These are phyloP conservation scores for Wickerhamiella occidentalis DNA, from an alignment of 805 yeast genomes.

Conservation along the genomic window DNA sequence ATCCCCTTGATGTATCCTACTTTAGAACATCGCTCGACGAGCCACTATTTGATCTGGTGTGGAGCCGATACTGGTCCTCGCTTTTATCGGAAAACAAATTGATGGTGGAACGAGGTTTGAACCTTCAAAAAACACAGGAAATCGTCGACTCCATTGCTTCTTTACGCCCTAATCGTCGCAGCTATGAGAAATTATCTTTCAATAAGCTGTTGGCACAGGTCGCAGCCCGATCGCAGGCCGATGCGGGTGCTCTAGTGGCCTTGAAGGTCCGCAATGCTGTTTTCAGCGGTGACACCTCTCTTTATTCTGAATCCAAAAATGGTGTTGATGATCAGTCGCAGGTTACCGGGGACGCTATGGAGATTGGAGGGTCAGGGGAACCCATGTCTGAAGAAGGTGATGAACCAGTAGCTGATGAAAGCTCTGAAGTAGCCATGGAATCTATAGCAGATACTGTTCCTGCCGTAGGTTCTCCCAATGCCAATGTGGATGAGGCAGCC, in stretches of 20 bases:
- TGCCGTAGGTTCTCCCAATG: too few relatives aligned
- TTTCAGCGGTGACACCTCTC: not conserved
- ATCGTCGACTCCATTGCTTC: constrained; percentile 1
- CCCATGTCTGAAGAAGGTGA: too few relatives aligned
- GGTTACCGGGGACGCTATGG: not conserved
- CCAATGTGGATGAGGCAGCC: too few relatives aligned
- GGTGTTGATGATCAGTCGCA: too few relatives aligned
- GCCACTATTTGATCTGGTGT: constrained; percentile 31
- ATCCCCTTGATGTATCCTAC: constrained; percentile 49
- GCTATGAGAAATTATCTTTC: not conserved
- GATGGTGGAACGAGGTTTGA: constrained; percentile 4
- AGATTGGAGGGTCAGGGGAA: not conserved
- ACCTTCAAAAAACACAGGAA: constrained; percentile 2
- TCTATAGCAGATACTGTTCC: not conserved
- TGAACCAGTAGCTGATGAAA: not conserved
- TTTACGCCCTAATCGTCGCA: not conserved
- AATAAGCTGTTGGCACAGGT: not conserved
- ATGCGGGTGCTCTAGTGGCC: constrained; percentile 8
- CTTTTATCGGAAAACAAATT: constrained; percentile 12
- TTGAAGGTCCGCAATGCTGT: constrained; percentile 4
- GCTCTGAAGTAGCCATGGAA: not conserved
- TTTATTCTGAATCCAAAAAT: too few relatives aligned
- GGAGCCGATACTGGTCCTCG: constrained; percentile 15
- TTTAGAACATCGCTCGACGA: constrained; percentile 44
- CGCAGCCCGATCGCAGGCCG: constrained; percentile 2